These are phyloP conservation scores for Tritrichomonas foetus DNA, from an alignment of 208 protist genomes.

Conservation along the genomic window DNA sequence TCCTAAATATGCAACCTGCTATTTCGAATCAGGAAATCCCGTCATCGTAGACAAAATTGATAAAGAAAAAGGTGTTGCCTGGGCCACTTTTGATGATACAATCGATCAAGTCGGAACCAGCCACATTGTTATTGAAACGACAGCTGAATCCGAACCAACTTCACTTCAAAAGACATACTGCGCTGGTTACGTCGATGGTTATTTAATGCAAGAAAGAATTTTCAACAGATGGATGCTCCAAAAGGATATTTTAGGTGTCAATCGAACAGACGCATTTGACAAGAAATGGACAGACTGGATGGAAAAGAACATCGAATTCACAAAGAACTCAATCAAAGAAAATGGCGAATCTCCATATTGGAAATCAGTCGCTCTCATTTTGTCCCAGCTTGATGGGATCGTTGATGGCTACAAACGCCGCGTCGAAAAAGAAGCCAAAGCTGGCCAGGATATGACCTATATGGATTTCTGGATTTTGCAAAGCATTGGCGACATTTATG, in stretches of 20 bases:
- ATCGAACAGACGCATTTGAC: not conserved
- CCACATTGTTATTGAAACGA: not conserved
- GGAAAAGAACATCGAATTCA: not conserved
- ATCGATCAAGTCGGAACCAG: not conserved
- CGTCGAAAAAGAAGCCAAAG: not conserved
- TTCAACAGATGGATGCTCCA: not conserved
- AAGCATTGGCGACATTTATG: not conserved
- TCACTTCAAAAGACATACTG: not conserved
- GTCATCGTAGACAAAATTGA: not conserved
- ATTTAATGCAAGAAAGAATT: conserved; percentile 16
- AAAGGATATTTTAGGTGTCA: not conserved
- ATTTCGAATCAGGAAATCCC: too few species aligned
- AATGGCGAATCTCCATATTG: not conserved
- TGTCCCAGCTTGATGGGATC: not conserved
- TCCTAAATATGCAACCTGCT: too few species aligned
- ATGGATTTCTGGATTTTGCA: not conserved
- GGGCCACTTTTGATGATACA: not conserved
- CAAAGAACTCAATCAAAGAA: not conserved
- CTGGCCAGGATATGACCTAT: not conserved
- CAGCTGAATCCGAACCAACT: not conserved
- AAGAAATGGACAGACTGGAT: not conserved
- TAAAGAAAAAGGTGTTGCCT: not conserved
- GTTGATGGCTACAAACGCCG: not conserved
- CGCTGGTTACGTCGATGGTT: not conserved
- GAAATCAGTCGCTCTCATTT: not conserved